Evolutionary conservation across 257 asterid species (phyloP).

Genomic region (Plantago elongata): DNA sequence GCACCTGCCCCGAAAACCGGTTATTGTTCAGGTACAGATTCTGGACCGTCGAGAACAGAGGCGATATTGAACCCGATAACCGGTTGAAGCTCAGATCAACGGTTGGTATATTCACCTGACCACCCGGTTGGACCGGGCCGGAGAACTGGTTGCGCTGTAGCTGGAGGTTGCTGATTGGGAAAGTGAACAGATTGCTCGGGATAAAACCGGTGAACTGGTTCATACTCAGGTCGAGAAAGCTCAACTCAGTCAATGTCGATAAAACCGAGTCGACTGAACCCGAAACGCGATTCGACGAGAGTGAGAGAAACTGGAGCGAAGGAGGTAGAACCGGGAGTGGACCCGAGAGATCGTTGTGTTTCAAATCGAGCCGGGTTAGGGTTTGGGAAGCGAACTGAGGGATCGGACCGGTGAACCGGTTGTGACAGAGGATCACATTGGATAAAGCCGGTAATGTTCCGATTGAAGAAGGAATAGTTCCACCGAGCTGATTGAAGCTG

Average conservation of each 20-base stretch:
- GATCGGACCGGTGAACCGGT: slow-evolving; percentile 56
- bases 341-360: slow-evolving; percentile 76
- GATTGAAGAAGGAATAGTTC: slow-evolving; percentile 47
- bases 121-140: slow-evolving; percentile 55
- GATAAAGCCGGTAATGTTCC: slow-evolving; percentile 57
- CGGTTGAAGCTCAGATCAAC: slow-evolving; percentile 89
- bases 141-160: slow-evolving; percentile 65
- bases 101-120: slow-evolving; percentile 52
- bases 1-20: slow-evolving; percentile 83
- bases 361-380: slow-evolving; percentile 71
- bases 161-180: slow-evolving; percentile 62
- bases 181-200: slow-evolving; percentile 48
- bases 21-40: slow-evolving; percentile 73
- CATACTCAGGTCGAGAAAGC: slow-evolving; percentile 66
- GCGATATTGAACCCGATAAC: slow-evolving; percentile 67
- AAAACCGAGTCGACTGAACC: slow-evolving; percentile 62
- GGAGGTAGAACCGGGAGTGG: slow-evolving; percentile 54
- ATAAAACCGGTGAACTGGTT: slow-evolving; percentile 72
- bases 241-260: slow-evolving; percentile 43
- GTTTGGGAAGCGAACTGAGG: slow-evolving; percentile 54
- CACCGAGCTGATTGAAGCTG: slow-evolving; percentile 63
- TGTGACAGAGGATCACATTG: slow-evolving; percentile 65
- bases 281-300: slow-evolving; percentile 66
- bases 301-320: slow-evolving; percentile 60
- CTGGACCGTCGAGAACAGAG: slow-evolving; percentile 67